phyloP scores from a whole-genome alignment of 129 eudicot genomes.

The Mikania micrantha region DNA sequence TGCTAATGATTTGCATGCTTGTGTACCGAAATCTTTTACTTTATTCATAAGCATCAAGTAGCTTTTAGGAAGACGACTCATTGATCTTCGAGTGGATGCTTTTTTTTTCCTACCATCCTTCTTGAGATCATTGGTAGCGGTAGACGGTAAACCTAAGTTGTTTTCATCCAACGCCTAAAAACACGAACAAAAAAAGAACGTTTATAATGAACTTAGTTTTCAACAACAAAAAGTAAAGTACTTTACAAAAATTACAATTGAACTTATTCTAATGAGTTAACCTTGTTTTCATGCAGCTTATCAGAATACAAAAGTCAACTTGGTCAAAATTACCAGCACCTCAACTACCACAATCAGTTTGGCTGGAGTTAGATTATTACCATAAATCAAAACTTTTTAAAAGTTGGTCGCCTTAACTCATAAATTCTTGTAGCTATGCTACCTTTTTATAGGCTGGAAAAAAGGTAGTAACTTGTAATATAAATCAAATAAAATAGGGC shows the following conservation, averaged over 20 bases:
- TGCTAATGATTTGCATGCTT: constrained; percentile 64
- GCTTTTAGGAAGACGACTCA: constrained; percentile 38
- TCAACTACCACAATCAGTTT: background rate
- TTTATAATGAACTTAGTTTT: too few species aligned
- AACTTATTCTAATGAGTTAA: background rate
- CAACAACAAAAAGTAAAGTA: too few species aligned
- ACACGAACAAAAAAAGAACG: background rate
- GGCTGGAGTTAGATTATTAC: background rate
- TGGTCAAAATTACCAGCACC: background rate
- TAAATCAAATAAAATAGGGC: background rate
- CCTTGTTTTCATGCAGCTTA: background rate
- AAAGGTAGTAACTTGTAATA: background rate
- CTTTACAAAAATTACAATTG: background rate
- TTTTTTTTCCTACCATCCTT: constrained; percentile 24
- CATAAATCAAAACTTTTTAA: background rate
- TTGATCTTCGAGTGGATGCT: constrained; percentile 37
- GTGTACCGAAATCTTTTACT: too few species aligned
- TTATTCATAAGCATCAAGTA: too few species aligned
- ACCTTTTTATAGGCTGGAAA: background rate
- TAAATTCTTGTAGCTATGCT: background rate
- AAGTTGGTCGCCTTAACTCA: background rate
- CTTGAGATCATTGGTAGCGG: constrained; percentile 27
- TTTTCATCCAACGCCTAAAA: constrained; percentile 19
- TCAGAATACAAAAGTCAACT: background rate
- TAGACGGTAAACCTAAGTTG: constrained; percentile 23